Evolutionary conservation across 2,329 filamentous ascomycete species (phyloP).

Genomic region (Monilinia polystroma): DNA sequence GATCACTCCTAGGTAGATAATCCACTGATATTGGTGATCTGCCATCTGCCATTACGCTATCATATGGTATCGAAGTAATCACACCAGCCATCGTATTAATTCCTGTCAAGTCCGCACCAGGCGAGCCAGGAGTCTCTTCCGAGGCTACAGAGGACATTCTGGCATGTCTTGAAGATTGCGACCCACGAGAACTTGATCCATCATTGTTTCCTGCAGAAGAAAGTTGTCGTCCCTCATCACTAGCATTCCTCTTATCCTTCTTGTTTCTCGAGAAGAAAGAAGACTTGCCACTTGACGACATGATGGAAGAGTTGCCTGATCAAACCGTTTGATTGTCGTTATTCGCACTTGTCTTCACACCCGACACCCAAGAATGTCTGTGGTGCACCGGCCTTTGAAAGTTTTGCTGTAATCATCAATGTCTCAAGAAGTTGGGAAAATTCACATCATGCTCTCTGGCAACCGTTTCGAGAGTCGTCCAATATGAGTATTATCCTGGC

Average conservation of each 20-base stretch:
- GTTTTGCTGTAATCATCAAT: conserved; percentile 33
- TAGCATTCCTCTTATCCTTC: conserved; percentile 65
- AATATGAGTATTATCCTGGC: conserved; percentile 17
- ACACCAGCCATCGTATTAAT: conserved; percentile 76
- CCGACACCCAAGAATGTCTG: conserved; percentile 24
- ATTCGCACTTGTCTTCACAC: conserved; percentile 25
- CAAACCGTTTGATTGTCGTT: conserved; percentile 27
- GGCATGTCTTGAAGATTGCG: conserved; percentile 72
- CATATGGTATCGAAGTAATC: conserved; percentile 86
- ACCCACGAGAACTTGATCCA: conserved; percentile 59
- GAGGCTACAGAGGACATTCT: conserved; percentile 71
- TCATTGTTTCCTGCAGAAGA: conserved; percentile 51
- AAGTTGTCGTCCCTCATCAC: conserved; percentile 57
- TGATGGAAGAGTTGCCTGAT: background rate
- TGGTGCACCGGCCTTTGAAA: conserved; percentile 33
- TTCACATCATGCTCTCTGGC: conserved; percentile 36
- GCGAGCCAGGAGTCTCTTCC: conserved; percentile 63
- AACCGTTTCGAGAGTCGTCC: conserved; percentile 24
- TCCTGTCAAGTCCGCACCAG: conserved; percentile 58
- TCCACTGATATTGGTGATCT: conserved; percentile 72
- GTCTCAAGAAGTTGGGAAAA: conserved; percentile 31
- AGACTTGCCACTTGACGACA: conserved; percentile 26
- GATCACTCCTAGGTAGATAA: conserved; percentile 67
- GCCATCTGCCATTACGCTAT: conserved; percentile 63
- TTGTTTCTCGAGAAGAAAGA: conserved; percentile 89